These are phyloP conservation scores for Penicillium coprophilum DNA, from an alignment of 495 filamentous ascomycete species.

Conservation along the genomic window DNA sequence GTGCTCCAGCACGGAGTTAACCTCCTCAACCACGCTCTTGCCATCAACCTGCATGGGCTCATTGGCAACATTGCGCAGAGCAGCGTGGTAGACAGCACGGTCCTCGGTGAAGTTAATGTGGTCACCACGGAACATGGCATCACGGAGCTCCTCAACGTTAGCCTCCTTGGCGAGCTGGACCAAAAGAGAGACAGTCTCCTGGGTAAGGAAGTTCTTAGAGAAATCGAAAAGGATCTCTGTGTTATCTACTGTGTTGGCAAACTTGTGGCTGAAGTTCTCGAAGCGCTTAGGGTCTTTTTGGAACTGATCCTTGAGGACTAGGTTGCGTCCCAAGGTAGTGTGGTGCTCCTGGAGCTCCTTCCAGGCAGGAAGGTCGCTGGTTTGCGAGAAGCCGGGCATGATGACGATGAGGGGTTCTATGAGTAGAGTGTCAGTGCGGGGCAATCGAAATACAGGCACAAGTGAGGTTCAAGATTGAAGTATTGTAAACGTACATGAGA, in stretches of 20 bases:
- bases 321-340: constrained; percentile 74
- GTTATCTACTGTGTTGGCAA: constrained; percentile 74
- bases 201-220: constrained; percentile 96
- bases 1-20: constrained; percentile 87
- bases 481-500: constrained; percentile 14
- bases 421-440: constrained; percentile 37
- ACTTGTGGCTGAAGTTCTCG: constrained; percentile 81
- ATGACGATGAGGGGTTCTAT: constrained; percentile 29
- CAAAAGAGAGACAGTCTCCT: constrained; percentile 83
- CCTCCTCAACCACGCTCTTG: constrained; percentile 91
- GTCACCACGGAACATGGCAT: constrained; percentile 95
- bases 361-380: constrained; percentile 81
- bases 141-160: constrained; percentile 84
- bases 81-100: constrained; percentile 92
- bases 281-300: constrained; percentile 85
- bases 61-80: constrained; percentile 83
- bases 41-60: constrained; percentile 91
- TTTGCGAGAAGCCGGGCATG: constrained; percentile 67
- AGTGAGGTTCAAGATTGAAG: constrained; percentile 7
- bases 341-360: constrained; percentile 85
- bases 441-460: constrained; percentile 18
- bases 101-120: constrained; percentile 99
- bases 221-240: constrained; percentile 94
- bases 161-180: constrained; percentile 90
- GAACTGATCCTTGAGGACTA: constrained; percentile 92